Evolutionary conservation across 2,329 filamentous ascomycete species (phyloP).

Genomic region (Pyrenochaeta sp.): DNA sequence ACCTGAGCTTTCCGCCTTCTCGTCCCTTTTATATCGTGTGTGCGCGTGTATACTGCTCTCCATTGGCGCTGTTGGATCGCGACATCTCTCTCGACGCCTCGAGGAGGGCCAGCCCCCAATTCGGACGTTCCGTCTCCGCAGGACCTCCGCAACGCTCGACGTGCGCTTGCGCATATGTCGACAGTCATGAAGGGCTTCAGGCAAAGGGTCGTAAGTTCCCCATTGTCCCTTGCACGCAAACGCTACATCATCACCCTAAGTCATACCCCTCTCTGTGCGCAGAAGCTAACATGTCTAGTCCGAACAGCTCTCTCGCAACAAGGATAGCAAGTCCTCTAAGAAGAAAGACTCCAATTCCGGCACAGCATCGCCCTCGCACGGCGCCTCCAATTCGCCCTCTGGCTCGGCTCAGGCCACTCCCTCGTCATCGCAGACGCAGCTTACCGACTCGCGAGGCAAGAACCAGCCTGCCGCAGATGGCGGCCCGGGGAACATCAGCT

Average conservation of each 20-base stretch:
- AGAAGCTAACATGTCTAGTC: conserved; percentile 65
- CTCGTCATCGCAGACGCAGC: conserved; percentile 85
- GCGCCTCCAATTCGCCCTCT: conserved; percentile 65
- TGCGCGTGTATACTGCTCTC: conserved; percentile 28
- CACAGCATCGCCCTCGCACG: conserved; percentile 78
- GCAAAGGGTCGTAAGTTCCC: conserved; percentile 87
- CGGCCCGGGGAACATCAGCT: conserved; percentile 30
- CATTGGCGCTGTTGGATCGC: conserved; percentile 42
- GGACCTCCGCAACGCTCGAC: conserved; percentile 38
- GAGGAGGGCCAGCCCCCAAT: conserved; percentile 34
- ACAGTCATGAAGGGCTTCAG: conserved; percentile 94
- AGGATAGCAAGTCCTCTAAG: conserved; percentile 81
- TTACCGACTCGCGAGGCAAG: conserved; percentile 87
- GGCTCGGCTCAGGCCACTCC: conserved; percentile 75
- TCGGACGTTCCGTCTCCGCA: conserved; percentile 36
- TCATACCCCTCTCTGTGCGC: conserved; percentile 38
- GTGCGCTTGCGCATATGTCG: conserved; percentile 46
- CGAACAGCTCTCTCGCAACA: conserved; percentile 89
- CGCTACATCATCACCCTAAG: conserved; percentile 30
- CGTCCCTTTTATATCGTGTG: conserved; percentile 21
- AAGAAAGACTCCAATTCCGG: conserved; percentile 70
- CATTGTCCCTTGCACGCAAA: conserved; percentile 26
- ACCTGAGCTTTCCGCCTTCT: conserved; percentile 32
- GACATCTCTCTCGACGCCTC: conserved; percentile 31
- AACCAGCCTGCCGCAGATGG: conserved; percentile 64